These are phyloP conservation scores for Brassica balearica DNA, from an alignment of 441 rosid species.

Conservation along the genomic window DNA sequence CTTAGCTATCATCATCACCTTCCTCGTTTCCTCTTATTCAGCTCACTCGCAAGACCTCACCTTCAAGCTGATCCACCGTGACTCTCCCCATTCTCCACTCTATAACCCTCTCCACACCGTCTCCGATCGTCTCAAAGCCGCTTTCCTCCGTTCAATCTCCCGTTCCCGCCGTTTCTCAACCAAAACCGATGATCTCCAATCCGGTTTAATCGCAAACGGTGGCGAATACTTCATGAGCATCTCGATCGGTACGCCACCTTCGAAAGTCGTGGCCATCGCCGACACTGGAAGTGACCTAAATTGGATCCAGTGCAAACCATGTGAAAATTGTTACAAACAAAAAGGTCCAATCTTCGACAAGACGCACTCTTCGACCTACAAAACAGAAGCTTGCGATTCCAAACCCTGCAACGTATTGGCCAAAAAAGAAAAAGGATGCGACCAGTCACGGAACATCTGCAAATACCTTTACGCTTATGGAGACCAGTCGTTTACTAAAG, in stretches of 20 bases:
- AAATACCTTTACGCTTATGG: constrained; percentile 45
- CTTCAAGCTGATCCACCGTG: constrained; percentile 53
- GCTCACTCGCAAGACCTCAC: constrained; percentile 33
- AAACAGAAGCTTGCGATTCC: constrained; percentile 37
- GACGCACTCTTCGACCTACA: constrained; percentile 45
- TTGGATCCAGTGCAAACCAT: constrained; percentile 67
- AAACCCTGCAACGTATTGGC: constrained; percentile 26
- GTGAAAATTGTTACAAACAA: constrained; percentile 55
- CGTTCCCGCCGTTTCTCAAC: constrained; percentile 42
- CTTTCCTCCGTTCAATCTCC: constrained; percentile 41
- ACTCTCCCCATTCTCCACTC: constrained; percentile 54
- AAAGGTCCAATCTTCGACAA: constrained; percentile 48
- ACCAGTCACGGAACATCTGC: constrained; percentile 29
- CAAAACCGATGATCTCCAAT: constrained; percentile 25
- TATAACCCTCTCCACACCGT: constrained; percentile 45
- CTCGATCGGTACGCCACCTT: constrained; percentile 58
- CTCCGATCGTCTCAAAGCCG: constrained; percentile 40
- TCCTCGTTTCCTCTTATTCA: constrained; percentile 17
- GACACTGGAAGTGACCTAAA: constrained; percentile 65
- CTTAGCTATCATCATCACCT: constrained; percentile 7
- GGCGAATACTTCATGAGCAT: constrained; percentile 55
- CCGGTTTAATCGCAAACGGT: constrained; percentile 1
- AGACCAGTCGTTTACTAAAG: constrained; percentile 34
- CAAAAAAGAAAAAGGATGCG: constrained; percentile 18
- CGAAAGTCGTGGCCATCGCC: constrained; percentile 41